A percentile compares a stretch with the other conserved stretches of the same genome.
Conservation (phyloP, 2,329 filamentous ascomycete genomes). For the Pseudogymnoascus sp. region DNA sequence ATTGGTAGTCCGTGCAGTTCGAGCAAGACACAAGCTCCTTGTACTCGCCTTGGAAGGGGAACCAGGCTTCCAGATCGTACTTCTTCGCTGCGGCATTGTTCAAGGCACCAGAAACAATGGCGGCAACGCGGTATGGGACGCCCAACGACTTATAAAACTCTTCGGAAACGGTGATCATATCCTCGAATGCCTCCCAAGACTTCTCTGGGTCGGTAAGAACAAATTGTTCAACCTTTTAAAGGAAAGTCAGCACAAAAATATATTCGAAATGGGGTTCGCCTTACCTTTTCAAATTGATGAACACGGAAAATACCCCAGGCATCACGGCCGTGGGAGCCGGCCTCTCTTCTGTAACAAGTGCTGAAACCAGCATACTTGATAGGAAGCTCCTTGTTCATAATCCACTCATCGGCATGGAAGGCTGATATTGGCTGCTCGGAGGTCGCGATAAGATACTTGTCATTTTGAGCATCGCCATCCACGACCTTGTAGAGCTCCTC, state of each 20-base stretch:
- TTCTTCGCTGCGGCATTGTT: slow-evolving; percentile 90
- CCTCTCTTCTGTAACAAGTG: slow-evolving; percentile 93
- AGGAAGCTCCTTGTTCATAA: slow-evolving; percentile 74
- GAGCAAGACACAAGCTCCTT: slow-evolving; percentile 97
- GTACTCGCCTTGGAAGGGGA: slow-evolving; percentile 93
- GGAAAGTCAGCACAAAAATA: slow-evolving; percentile 16
- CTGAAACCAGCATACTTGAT: slow-evolving; percentile 90
- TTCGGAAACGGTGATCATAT: slow-evolving; percentile 85
- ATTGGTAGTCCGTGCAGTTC: slow-evolving; percentile 98
- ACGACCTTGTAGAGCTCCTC: slow-evolving; percentile 98
- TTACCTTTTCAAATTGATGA: slow-evolving; percentile 91
- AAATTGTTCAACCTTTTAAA: slow-evolving; percentile 63
- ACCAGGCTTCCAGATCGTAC: slow-evolving; percentile 93
- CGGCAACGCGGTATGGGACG: slow-evolving; percentile 83
- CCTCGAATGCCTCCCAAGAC: slow-evolving; percentile 87
- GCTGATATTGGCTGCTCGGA: slow-evolving; percentile 93
- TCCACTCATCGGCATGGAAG: slow-evolving; percentile 89
- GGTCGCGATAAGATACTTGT: slow-evolving; percentile 74
- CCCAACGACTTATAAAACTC: slow-evolving; percentile 90
- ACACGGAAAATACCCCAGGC: slow-evolving; percentile 98
- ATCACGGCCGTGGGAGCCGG: slow-evolving; percentile 82
- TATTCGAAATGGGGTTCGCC: slow-evolving; percentile 7
- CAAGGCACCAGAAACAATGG: slow-evolving; percentile 91
- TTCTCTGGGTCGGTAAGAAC: slow-evolving; percentile 76
- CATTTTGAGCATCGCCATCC: slow-evolving; percentile 74